Evolutionary conservation across 495 filamentous ascomycete species (phyloP), one percentile per base, ranked within the genome.

Genomic region (Penicillium bovifimosum): DNA sequence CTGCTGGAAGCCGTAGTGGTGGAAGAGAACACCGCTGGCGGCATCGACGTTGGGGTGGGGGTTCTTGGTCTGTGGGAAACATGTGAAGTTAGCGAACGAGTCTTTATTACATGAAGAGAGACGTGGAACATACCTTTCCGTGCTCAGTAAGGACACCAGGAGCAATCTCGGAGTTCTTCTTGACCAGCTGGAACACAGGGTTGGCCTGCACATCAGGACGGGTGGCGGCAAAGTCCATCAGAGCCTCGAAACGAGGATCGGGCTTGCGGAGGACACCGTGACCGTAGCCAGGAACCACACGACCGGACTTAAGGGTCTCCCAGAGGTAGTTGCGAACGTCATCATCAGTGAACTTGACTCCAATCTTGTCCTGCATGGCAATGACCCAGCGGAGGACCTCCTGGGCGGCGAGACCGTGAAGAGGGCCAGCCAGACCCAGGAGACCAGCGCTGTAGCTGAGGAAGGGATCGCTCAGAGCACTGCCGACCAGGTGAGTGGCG

Each of bases 231-330:
- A 96, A 98, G 72, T 93, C 88, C 87, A 96, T 96, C 41, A 97
- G 76, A 32, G 93, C 95, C 69, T 96, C 80, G 74, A 96, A 98
- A 50, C 93, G 86, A 5, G 93, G 93, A 63, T 98, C 93, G 17
- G 93, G 91, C 77, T 96, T 96, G 67, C 93, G 87, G 41, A 98
- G 83, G 20, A 98, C 95, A 45, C 92, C 93, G 73, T 98, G 93
- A n/a, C 93, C 93, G 72, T 96, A 98, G 9, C 93, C 93, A 1
- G 93, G 93, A 28, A 98, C 85, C 27, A 98, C 93, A 49, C 90
- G 90, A 52, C 95, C 95, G 27, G 90, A 92, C 61, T 91, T 91
- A 52, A 98, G 85, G 2, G 90, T 91, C 13, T 76, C 76, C 93
- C 93, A 98, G 53, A 98, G 85, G 74, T 96, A 97, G 51, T 82